Evolutionary conservation across 345 rosid genomes (phyloP).

Genomic region (Chamaenerion angustifolium): DNA sequence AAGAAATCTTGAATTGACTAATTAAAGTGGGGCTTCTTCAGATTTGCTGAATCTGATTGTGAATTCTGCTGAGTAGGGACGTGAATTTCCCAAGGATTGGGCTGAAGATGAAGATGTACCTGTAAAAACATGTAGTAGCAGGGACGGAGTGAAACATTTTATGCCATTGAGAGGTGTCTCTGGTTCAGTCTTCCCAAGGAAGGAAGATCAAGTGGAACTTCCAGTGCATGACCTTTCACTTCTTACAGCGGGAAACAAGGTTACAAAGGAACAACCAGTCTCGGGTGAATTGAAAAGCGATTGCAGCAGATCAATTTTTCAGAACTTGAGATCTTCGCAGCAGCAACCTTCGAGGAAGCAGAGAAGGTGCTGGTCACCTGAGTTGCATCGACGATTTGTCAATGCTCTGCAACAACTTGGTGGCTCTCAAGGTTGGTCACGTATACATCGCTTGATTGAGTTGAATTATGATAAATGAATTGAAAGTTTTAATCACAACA

Average conservation of each 20-base stretch:
- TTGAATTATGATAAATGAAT: too few species aligned
- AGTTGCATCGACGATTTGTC: conserved; percentile 70
- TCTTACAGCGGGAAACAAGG: conserved; percentile 35
- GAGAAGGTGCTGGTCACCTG: conserved; percentile 95
- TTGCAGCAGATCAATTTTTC: conserved; percentile 28
- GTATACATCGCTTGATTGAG: too few species aligned
- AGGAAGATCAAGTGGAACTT: conserved; percentile 20
- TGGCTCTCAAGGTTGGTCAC: conserved; percentile 59
- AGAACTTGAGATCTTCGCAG: conserved; percentile 21
- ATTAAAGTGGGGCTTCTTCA: background rate
- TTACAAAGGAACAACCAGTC: conserved; percentile 40
- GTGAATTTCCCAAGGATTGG: background rate
- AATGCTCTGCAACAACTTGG: conserved; percentile 82
- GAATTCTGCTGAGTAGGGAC: conserved; percentile 13
- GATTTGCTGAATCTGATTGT: background rate
- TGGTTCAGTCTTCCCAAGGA: conserved; percentile 10
- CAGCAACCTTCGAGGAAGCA: conserved; percentile 60
- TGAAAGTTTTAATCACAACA: too few species aligned
- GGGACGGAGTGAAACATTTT: conserved; percentile 19
- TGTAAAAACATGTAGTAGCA: conserved; percentile 19
- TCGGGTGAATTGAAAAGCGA: conserved; percentile 29
- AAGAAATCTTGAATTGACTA: background rate
- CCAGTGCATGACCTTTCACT: conserved; percentile 35
- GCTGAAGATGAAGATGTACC: conserved; percentile 11
- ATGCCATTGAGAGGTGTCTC: conserved; percentile 25